phyloP scores from a whole-genome alignment of 2,329 filamentous ascomycete species.

The Diaporthe australafricana region DNA sequence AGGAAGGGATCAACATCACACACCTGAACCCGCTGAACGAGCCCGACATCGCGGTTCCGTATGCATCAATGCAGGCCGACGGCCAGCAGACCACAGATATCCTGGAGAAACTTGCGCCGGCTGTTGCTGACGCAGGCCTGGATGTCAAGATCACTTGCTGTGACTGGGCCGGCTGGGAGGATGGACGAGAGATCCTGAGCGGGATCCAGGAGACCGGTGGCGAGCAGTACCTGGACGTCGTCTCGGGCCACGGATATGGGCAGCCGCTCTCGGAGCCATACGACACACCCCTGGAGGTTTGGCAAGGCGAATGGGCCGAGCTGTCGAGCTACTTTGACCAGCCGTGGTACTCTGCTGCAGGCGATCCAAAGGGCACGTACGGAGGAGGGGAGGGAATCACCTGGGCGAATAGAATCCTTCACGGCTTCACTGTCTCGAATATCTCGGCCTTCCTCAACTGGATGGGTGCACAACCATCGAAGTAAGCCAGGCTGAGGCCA shows the following conservation, averaged over 20 bases:
- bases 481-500: neutral
- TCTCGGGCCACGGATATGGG: conserved; percentile 54
- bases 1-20: conserved; percentile 38
- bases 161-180: conserved; percentile 25
- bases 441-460: conserved; percentile 36
- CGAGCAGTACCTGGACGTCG: conserved; percentile 50
- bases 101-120: conserved; percentile 21
- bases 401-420: conserved; percentile 34
- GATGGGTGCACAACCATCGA: conserved; percentile 34
- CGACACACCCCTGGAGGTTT: conserved; percentile 51
- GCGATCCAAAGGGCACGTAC: conserved; percentile 31
- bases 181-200: conserved; percentile 8
- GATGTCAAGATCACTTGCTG: conserved; percentile 31
- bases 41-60: conserved; percentile 34
- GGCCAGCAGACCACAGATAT: conserved; percentile 32
- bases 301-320: conserved; percentile 53
- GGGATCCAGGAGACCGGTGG: conserved; percentile 37
- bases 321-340: conserved; percentile 32
- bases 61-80: conserved; percentile 25
- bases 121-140: conserved; percentile 20
- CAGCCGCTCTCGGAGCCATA: conserved; percentile 49
- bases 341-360: conserved; percentile 30
- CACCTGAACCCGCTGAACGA: conserved; percentile 39
- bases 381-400: conserved; percentile 26
- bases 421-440: conserved; percentile 34